Base-by-base conservation (phyloP, 306 rosid species). In the Fragaria ananassa region DNA sequence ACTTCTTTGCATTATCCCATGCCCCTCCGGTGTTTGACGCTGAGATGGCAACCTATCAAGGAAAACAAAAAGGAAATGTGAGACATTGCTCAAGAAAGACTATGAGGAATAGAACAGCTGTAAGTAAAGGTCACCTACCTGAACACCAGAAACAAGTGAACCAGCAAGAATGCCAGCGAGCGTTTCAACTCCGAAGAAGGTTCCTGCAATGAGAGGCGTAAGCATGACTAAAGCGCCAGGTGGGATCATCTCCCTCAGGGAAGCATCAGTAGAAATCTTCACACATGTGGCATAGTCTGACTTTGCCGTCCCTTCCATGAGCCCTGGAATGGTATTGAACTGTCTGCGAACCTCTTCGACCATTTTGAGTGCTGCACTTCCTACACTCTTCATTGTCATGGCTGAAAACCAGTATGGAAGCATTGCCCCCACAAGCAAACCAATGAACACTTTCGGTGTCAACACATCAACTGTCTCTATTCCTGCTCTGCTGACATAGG, bases 361-460 rank as follows among this genome's bases (percentile, higher is more conserved):
- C 92, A 89, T 91, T 84, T 88, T 87, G 77, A 87, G 89, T n/a
- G 94, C 88, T 41, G 93, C 97, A 57, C 85, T 87, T 37, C 92
- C 94, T 1, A 89, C 90, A 25, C 91, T 86, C 87, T 86, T 89
- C 91, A 89, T 91, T 68, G 92, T 85, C 92, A 88, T 89, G 82
- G 92, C 91, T 14, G 89, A 87, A 81, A 91, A 91, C 89, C 92
- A 89, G 81, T 89, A 86, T 8, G 92, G 88, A 86, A 87, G 93
- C 97, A 91, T 89, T 41, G 92, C 88, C 69, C 93, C 92, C 53
- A 89, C 87, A 53, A 86, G 70, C 86, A 91, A 68, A 61, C 97
- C 92, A 25, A 89, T 86, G 84, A 91, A 89, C 25, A 86, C 92
- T 45, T 87, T 91, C 1, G 97, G 92, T 4, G 88, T 83, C 84